phyloP scores from a whole-genome alignment of 1,284 basidiomycete genomes.

The Trichosporon coremiiforme region DNA sequence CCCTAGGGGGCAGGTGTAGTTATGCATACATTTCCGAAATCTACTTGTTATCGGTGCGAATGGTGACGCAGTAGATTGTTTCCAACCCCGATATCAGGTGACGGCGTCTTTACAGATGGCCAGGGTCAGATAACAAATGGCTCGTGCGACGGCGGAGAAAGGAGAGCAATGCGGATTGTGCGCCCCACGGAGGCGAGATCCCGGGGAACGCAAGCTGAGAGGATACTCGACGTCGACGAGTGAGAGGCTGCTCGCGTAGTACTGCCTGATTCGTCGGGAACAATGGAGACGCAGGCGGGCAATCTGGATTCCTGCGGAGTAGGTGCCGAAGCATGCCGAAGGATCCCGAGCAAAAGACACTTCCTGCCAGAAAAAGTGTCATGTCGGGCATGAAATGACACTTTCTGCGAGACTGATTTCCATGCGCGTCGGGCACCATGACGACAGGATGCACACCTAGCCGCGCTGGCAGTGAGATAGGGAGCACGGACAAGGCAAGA shows the following conservation, averaged over 20 bases:
- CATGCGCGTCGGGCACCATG: not conserved
- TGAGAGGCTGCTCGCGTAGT: not conserved
- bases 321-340: slow-evolving; percentile 14
- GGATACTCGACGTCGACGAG: not conserved
- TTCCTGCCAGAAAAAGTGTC: not conserved
- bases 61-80: not conserved
- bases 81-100: not conserved
- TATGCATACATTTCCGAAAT: slow-evolving; percentile 17
- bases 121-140: not conserved
- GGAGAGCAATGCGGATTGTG: not conserved
- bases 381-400: not conserved
- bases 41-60: not conserved
- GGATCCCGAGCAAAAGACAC: slow-evolving; percentile 12
- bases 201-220: not conserved
- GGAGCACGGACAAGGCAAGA: not conserved
- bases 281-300: not conserved
- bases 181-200: slow-evolving; percentile 2
- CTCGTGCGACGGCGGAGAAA: not conserved
- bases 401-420: slow-evolving; percentile 2
- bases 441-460: not conserved
- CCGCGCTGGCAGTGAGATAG: no score
- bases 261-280: slow-evolving; percentile 4
- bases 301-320: not conserved
- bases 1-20: slow-evolving; percentile 13
- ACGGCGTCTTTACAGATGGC: not conserved